Percentiles rank a stretch among this genome's conserved stretches.
phyloP scores from a whole-genome alignment of 2,329 filamentous ascomycete species.

The Botrytis sinoallii region DNA sequence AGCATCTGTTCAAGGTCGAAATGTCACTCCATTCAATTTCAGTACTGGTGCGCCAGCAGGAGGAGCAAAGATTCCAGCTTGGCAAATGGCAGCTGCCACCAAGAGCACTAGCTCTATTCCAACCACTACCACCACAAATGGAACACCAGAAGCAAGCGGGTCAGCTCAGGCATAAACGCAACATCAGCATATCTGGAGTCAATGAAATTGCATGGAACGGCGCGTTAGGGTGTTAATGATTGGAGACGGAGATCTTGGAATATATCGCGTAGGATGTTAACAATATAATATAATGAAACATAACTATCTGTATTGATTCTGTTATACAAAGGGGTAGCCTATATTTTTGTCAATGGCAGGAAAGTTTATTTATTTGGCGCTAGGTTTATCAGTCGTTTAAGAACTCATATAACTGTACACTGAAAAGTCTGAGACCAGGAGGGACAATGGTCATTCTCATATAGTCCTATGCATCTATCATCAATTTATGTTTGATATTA shows the following conservation, averaged over 20 bases:
- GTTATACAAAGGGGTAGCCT: background rate
- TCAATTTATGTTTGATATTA: background rate
- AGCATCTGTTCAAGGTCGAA: constrained; percentile 39
- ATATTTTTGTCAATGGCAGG: background rate
- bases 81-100: constrained; percentile 71
- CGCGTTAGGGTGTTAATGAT: constrained; percentile 14
- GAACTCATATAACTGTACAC: background rate
- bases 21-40: constrained; percentile 51
- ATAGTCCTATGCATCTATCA: background rate
- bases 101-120: constrained; percentile 39
- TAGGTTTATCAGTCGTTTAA: background rate
- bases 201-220: constrained; percentile 17
- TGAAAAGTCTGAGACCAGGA: too few species aligned
- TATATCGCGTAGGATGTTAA: background rate
- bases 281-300: constrained; percentile 7
- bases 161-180: constrained; percentile 20
- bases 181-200: background rate
- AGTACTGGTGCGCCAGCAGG: constrained; percentile 47
- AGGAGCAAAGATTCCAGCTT: constrained; percentile 72
- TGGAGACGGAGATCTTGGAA: background rate
- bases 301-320: background rate
- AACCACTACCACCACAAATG: constrained; percentile 24
- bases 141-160: constrained; percentile 27
- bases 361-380: background rate
- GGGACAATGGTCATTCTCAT: background rate